Percentiles rank a stretch among this genome's conserved stretches.
Conservation (phyloP, 768 basidiomycete genomes). For the Phanerochaete sordida region DNA sequence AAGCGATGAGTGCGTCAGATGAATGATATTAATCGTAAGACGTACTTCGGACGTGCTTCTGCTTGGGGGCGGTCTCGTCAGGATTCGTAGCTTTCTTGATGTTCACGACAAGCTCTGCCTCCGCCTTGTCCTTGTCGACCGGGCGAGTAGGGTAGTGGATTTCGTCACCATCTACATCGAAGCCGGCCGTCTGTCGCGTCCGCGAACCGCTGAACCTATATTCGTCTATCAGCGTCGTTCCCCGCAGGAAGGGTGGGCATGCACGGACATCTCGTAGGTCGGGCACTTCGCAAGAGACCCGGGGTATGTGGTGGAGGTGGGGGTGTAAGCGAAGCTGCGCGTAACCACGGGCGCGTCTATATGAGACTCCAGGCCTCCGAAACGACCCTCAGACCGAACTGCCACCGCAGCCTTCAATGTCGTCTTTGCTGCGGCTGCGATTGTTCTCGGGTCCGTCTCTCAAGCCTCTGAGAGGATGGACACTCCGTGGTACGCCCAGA, state of each 20-base stretch:
- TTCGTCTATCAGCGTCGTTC: neutral
- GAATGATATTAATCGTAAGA: slow-evolving; percentile 15
- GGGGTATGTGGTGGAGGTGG: slow-evolving; percentile 6
- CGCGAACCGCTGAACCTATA: slow-evolving; percentile 21
- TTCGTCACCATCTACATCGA: slow-evolving; percentile 75
- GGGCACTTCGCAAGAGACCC: neutral
- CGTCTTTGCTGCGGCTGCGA: neutral
- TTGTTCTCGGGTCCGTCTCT: neutral
- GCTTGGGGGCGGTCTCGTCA: slow-evolving; percentile 96
- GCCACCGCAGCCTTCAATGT: neutral
- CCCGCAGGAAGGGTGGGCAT: too few relatives aligned
- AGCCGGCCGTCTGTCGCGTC: slow-evolving; percentile 28
- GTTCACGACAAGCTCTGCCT: slow-evolving; percentile 87
- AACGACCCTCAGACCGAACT: slow-evolving; percentile 1
- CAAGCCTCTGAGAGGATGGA: neutral
- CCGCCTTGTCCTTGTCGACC: slow-evolving; percentile 98
- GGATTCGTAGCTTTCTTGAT: slow-evolving; percentile 98
- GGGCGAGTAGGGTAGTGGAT: slow-evolving; percentile 95
- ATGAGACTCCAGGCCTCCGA: neutral
- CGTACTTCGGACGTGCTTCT: slow-evolving; percentile 98
- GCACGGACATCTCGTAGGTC: neutral
- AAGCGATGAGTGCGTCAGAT: neutral
- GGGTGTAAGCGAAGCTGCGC: slow-evolving; percentile 3
- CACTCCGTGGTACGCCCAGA: neutral
- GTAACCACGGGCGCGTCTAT: slow-evolving; percentile 3